These are phyloP conservation scores for Rutstroemia sp. DNA, from an alignment of 2,329 filamentous ascomycete genomes.

Conservation along the genomic window DNA sequence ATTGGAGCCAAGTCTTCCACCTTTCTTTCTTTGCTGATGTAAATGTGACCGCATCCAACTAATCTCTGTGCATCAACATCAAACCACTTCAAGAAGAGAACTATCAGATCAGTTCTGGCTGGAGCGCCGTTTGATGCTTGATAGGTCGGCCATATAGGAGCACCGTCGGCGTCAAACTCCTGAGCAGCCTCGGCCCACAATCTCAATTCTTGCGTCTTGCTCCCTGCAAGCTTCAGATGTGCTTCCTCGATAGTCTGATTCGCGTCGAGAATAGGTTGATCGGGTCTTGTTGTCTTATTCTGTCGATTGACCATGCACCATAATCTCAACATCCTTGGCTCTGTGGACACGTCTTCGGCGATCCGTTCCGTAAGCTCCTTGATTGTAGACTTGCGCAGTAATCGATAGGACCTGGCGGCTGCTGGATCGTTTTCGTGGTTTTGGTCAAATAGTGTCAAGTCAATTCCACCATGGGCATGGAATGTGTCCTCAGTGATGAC, in stretches of 20 bases:
- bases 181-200: slow-evolving; percentile 81
- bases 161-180: slow-evolving; percentile 58
- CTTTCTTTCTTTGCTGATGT: slow-evolving; percentile 80
- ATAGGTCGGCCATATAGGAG: slow-evolving; percentile 63
- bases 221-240: slow-evolving; percentile 58
- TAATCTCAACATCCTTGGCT: slow-evolving; percentile 65
- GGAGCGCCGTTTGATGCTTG: slow-evolving; percentile 48
- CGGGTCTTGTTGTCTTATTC: slow-evolving; percentile 91
- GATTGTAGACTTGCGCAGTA: slow-evolving; percentile 69
- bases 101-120: slow-evolving; percentile 54
- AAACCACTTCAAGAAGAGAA: slow-evolving; percentile 91
- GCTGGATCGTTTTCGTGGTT: slow-evolving; percentile 51
- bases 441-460: slow-evolving; percentile 65
- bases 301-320: slow-evolving; percentile 99
- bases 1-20: slow-evolving; percentile 74
- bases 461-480: slow-evolving; percentile 72
- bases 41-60: slow-evolving; percentile 72
- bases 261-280: slow-evolving; percentile 73
- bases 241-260: slow-evolving; percentile 74
- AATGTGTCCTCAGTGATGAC: slow-evolving; percentile 80
- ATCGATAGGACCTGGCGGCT: slow-evolving; percentile 63
- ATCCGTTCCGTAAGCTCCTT: slow-evolving; percentile 66
- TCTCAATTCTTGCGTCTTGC: slow-evolving; percentile 59
- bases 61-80: slow-evolving; percentile 70
- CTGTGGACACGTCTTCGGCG: slow-evolving; percentile 60